phyloP scores from a whole-genome alignment of 352 stramenopile species.

The Chloridella minuta region DNA sequence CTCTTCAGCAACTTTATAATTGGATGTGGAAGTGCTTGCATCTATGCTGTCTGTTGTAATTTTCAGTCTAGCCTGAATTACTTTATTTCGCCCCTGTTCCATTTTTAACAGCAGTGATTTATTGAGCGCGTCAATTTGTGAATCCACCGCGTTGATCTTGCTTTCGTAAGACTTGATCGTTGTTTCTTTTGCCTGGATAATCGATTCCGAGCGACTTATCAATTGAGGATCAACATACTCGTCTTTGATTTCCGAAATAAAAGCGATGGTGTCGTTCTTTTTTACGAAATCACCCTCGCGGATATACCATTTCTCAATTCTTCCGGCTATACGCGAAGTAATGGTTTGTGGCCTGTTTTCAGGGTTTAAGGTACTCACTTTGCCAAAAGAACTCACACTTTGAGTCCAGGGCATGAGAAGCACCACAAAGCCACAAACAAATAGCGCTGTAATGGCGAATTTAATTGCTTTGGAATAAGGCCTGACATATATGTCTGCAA shows the following conservation, averaged over 20 bases:
- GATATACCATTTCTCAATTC: neutral
- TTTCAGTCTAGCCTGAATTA: neutral
- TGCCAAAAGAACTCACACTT: neutral
- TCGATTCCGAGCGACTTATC: neutral
- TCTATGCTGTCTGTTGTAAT: neutral
- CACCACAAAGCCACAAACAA: neutral
- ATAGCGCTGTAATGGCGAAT: neutral
- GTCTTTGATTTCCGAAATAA: neutral
- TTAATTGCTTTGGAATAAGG: neutral
- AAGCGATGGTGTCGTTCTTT: neutral
- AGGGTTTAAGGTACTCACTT: neutral
- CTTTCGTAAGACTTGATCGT: neutral
- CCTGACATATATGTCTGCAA: neutral
- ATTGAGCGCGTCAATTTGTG: neutral
- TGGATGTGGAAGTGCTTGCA: neutral
- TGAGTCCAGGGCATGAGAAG: neutral
- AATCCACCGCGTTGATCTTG: neutral
- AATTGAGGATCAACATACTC: neutral
- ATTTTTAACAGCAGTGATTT: neutral
- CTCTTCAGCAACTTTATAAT: neutral
- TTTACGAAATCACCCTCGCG: neutral
- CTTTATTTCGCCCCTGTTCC: neutral
- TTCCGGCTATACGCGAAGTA: neutral
- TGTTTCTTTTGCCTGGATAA: neutral
- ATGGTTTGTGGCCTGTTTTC: neutral